Conservation (phyloP, 176 grass and related monocot species). For the Dendrocalamus sinicus region DNA sequence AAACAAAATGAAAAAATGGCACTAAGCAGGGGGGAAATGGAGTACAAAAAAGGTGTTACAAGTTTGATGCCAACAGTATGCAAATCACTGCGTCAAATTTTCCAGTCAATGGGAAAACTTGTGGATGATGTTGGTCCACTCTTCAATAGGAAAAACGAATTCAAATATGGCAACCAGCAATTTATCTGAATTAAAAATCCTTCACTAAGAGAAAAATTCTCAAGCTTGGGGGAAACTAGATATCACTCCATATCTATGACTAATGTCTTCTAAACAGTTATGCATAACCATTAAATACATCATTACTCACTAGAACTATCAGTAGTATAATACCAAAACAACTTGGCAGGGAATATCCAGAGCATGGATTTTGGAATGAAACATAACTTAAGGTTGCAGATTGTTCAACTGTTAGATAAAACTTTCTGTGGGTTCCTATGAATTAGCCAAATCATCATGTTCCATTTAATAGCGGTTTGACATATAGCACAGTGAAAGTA, state of each 20-base stretch:
- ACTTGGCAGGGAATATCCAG: neutral
- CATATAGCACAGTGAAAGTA: neutral
- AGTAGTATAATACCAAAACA: constrained; percentile 9
- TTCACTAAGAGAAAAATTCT: neutral
- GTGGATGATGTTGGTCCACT: neutral
- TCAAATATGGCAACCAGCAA: neutral
- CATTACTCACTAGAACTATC: neutral
- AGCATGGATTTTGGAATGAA: neutral
- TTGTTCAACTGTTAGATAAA: neutral
- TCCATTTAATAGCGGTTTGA: neutral
- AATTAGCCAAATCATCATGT: neutral
- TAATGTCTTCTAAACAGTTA: neutral
- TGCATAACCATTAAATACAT: constrained; percentile 2
- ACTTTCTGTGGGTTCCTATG: neutral
- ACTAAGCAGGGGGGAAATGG: constrained; percentile 15
- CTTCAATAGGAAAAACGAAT: neutral
- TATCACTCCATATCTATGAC: neutral
- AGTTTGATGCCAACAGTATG: neutral
- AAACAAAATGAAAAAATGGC: constrained; percentile 5
- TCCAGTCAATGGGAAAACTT: neutral
- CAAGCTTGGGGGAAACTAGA: neutral
- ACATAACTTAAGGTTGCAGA: neutral
- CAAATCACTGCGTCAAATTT: neutral
- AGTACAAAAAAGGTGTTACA: neutral
- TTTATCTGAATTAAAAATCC: neutral